Evolutionary conservation across 768 basidiomycete genomes (phyloP), one percentile per base, ranked within the genome.

Genomic region (Mycena amicta): DNA sequence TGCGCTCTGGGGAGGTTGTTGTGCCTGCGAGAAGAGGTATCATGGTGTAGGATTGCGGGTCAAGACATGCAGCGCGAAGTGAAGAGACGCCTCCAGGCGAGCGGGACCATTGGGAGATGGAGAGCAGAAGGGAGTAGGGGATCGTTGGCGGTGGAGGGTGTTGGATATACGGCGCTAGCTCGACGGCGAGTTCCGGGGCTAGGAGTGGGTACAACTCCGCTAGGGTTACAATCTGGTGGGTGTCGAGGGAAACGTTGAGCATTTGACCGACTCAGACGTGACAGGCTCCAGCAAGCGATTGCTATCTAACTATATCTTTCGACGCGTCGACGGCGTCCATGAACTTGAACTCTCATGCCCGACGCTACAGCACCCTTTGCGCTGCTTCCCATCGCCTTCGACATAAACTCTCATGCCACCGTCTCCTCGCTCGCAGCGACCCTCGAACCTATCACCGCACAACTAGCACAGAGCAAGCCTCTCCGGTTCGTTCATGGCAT

Each of bases 11-110:
- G 5, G 90, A 90, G n/a, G 91, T 87, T 43, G 80, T 83, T 5
- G 87, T 80, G 33, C 92, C 92, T 16, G 92, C 90, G 4, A 94
- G 83, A 31, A 94, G 76, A 20, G 90, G 75, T 37, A 92, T 74
- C 85, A 91, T 92, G 5, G 80, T 74, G 68, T 90, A 93, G 15
- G 80, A 75, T 22, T 74, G 72, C 4, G 83, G 74, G 56, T 84
- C 72, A 47, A 92, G 74, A 1, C 76, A 71, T 11, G 78, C 78
- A 5, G 74, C 73, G 31, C 69, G 65, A 52, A 83, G 75, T 50
- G 69, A 64, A 13, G 67, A 61, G 31, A 63, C 67, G 5, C 85
- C 89, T 46, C 73, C 71, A 4, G 74, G 64, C 27, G 88, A 80
- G 43, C 85, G 83, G 16, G 87, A 72, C 92, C 92, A 93, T 70